phyloP scores from a whole-genome alignment of 257 asterid species.

The Solanum paucissectum region DNA sequence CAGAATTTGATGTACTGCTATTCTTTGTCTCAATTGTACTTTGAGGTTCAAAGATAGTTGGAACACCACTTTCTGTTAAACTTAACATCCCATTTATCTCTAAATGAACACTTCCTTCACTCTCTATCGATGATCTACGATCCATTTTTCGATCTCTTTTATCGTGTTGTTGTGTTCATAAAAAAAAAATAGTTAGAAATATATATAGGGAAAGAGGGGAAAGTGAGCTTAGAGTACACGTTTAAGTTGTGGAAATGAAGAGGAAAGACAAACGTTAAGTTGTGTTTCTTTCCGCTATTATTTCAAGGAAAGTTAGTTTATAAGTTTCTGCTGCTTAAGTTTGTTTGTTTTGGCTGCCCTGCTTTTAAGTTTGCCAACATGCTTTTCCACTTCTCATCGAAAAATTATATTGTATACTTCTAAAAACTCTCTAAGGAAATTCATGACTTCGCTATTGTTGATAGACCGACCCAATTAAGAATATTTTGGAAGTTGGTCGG shows the following conservation, averaged over 20 bases:
- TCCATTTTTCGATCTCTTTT: slow-evolving; percentile 22
- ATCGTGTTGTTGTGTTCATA: neutral
- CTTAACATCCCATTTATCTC: slow-evolving; percentile 29
- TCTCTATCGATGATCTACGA: slow-evolving; percentile 28
- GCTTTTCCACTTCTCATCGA: neutral
- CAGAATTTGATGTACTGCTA: slow-evolving; percentile 19
- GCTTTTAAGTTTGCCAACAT: neutral
- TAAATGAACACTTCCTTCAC: slow-evolving; percentile 41
- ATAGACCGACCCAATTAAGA: neutral
- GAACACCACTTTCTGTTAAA: slow-evolving; percentile 19
- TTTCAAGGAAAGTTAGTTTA: slow-evolving; percentile 19
- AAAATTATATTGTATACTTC: no score
- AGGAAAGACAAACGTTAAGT: slow-evolving; percentile 42
- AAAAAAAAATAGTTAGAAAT: neutral
- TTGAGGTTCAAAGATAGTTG: slow-evolving; percentile 37
- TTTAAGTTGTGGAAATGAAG: slow-evolving; percentile 20
- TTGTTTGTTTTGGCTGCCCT: neutral
- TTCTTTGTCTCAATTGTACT: slow-evolving; percentile 24
- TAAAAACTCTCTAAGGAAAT: neutral
- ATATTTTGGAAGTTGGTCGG: neutral
- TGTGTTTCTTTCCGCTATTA: slow-evolving; percentile 26
- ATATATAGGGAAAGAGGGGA: neutral
- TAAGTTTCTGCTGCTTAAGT: neutral
- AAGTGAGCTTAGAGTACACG: slow-evolving; percentile 51
- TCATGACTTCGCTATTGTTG: neutral